Base-by-base conservation (phyloP, 2,329 filamentous ascomycete genomes). In the Didymellaceae sp. region DNA sequence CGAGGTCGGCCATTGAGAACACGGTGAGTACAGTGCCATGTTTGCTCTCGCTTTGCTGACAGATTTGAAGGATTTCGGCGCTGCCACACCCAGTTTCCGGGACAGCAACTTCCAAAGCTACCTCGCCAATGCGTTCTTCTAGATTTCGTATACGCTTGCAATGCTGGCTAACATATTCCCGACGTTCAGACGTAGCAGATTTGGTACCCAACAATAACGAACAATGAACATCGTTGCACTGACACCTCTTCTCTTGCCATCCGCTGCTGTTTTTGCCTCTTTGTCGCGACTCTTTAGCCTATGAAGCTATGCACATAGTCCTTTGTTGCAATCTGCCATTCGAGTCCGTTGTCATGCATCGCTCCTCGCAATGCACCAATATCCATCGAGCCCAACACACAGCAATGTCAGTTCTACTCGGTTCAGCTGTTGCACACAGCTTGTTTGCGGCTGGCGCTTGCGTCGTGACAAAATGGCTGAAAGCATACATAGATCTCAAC, bases 71-170 rank as follows among this genome's bases (percentile, higher is more conserved):
- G 30, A 80, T 54, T 81, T 80, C 58, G 78, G 74, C 1, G 45
- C 48, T 39, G 79, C 75, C 3, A 80, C 72, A 49, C 77, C 80
- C 38, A 77, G 77, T 4, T 80, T 81, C 50, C 76, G 76, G 54
- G 75, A 81, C 57, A 59, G 54, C 1, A 77, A 75, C n/a, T 80
- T 79, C 53, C 58, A 67, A n/a, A 71, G 41, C 3, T 81, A 82
- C 57, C 57, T 83, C n/a, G 66, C 49, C 0, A 41, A 66, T 28
- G 65, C 65, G 7, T 53, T 28, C 24, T 53, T 53, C 11, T 53
- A 18, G 46, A 32, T 9, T 5, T 2, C 14, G 9, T 1, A 22
- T 6, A 20, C 13, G n/a, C n/a, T n/a, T n/a, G n/a, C 8, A 9
- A 24, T 16, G 30, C 8, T n/a, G 17, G 3, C 20, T 9, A n/a